Evolutionary conservation across 163 green algal genomes (phyloP).

Genomic region (Smithsoniella earleae): DNA sequence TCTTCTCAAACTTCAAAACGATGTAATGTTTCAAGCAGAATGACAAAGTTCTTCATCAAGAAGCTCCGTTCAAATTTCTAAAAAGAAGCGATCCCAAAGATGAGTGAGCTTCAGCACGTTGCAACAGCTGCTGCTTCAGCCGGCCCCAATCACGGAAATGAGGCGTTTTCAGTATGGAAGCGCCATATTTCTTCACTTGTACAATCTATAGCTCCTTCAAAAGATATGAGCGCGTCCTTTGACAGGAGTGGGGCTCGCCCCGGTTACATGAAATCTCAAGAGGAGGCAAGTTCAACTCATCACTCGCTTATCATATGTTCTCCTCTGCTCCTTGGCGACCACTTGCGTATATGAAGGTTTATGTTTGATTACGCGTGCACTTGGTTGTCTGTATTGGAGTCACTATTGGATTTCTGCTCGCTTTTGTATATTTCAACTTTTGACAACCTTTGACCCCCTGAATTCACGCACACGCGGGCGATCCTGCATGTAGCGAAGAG

Average conservation of each 20-base stretch:
- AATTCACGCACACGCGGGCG: neutral
- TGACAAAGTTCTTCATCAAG: too few relatives aligned
- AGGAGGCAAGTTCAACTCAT: neutral
- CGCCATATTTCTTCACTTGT: neutral
- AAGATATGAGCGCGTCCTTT: conserved; percentile 28
- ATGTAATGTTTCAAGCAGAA: too few relatives aligned
- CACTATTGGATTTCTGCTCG: neutral
- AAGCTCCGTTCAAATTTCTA: too few relatives aligned
- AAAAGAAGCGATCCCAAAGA: too few relatives aligned
- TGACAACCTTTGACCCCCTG: neutral
- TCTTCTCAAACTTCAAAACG: too few relatives aligned
- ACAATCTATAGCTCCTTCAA: neutral
- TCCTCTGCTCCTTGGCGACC: too few relatives aligned
- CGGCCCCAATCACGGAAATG: neutral
- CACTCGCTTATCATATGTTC: neutral
- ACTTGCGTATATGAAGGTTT: neutral
- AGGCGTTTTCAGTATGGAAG: conserved; percentile 29
- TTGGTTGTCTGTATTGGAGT: neutral
- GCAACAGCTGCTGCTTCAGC: neutral
- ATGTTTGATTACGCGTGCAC: neutral
- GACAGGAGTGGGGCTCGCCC: conserved; percentile 8
- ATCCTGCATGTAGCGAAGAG: neutral
- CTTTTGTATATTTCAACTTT: neutral
- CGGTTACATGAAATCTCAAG: neutral
- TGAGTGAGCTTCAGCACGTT: too few relatives aligned